Conservation (phyloP, 768 basidiomycete species). For the Scleroderma citrinum region DNA sequence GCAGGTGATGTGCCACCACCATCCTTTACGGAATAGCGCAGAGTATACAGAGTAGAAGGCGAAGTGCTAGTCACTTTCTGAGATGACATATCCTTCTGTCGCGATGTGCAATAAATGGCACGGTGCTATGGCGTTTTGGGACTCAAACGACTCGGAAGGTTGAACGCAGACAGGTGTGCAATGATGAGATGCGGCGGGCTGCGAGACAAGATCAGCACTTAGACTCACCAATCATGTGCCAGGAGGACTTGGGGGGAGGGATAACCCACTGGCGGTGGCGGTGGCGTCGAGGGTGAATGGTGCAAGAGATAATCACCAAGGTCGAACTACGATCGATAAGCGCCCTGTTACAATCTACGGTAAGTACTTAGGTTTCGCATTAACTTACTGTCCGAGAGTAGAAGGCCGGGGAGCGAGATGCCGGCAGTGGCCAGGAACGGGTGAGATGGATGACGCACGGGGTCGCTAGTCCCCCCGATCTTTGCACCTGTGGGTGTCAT, state of each 20-base stretch:
- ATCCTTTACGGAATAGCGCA: neutral
- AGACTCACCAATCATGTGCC: too few species aligned
- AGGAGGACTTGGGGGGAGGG: too few species aligned
- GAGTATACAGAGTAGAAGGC: neutral
- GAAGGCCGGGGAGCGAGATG: neutral
- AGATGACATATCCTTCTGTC: neutral
- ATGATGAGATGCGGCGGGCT: neutral
- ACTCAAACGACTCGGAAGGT: too few species aligned
- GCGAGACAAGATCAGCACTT: neutral
- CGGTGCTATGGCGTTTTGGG: too few species aligned
- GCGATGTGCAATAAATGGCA: too few species aligned
- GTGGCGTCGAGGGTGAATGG: too few species aligned
- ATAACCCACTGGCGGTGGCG: too few species aligned
- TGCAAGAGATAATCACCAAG: neutral
- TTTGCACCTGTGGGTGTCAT: neutral
- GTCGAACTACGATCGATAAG: too few species aligned
- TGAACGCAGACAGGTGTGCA: too few species aligned
- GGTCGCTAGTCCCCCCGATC: neutral
- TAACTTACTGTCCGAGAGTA: neutral
- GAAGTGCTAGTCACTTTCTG: too few species aligned
- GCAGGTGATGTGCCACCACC: neutral
- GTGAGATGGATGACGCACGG: neutral
- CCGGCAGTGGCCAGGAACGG: neutral
- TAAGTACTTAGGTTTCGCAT: neutral
- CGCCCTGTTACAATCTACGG: neutral